These are phyloP conservation scores for Wickerhamiella kurtzmanii DNA, from an alignment of 805 yeast genomes.

Conservation along the genomic window DNA sequence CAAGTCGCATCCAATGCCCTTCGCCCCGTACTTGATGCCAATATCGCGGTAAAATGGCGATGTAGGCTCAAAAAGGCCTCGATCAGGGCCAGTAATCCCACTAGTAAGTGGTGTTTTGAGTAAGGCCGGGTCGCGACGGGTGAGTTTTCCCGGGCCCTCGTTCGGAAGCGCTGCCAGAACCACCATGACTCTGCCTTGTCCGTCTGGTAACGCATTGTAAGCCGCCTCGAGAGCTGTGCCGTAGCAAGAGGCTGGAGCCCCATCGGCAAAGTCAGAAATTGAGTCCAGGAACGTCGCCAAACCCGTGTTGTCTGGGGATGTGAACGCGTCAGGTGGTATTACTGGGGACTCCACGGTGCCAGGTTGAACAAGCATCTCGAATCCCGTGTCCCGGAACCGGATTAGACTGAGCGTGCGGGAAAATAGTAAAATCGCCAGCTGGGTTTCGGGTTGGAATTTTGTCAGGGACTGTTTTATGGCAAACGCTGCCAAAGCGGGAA, in stretches of 20 bases:
- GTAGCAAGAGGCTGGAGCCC: constrained; percentile 47
- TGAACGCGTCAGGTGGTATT: constrained; percentile 53
- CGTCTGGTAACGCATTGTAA: constrained; percentile 37
- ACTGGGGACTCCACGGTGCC: constrained; percentile 67
- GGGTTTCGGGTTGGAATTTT: constrained; percentile 27
- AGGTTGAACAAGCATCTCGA: constrained; percentile 17
- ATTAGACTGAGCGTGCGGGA: constrained; percentile 63
- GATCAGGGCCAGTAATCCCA: constrained; percentile 26
- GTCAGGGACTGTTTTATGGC: constrained; percentile 47
- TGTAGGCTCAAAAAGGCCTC: constrained; percentile 43
- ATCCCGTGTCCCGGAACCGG: constrained; percentile 1
- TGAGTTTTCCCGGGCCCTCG: constrained; percentile 59
- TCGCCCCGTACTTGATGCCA: constrained; percentile 40
- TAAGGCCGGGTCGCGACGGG: constrained; percentile 20
- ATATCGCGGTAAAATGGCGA: constrained; percentile 48
- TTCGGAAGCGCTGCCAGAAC: constrained; percentile 59
- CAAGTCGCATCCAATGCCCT: constrained; percentile 63
- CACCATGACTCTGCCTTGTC: constrained; percentile 77
- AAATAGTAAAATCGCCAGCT: constrained; percentile 60
- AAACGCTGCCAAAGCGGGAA: constrained; percentile 53
- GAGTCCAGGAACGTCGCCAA: constrained; percentile 49
- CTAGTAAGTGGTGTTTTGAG: constrained; percentile 4
- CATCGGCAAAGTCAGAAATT: constrained; percentile 36
- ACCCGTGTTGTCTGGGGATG: constrained; percentile 1
- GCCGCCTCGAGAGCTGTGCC: constrained; percentile 72